phyloP scores from a whole-genome alignment of 192 early-diverging fungal genomes.

The Glomus cerebriforme region DNA sequence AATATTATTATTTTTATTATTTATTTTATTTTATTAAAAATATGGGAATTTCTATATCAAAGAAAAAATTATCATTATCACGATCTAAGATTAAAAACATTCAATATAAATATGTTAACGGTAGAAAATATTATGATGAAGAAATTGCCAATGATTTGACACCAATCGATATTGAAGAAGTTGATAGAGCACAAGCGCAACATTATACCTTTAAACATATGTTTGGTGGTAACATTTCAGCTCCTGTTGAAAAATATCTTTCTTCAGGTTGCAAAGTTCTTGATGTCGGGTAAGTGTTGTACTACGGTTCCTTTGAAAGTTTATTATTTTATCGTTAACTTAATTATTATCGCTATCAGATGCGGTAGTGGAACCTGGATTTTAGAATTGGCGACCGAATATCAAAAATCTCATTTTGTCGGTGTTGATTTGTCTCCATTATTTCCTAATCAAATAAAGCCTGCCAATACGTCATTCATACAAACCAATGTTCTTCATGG shows the following conservation, averaged over 20 bases:
- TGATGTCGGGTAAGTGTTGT: not conserved
- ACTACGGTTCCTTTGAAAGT: no score
- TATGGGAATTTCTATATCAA: no score
- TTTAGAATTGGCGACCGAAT: constrained; percentile 21
- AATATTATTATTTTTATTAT: no score
- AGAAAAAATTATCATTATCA: no score
- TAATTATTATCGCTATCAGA: not conserved
- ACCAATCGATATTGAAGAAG: not conserved
- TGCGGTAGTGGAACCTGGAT: constrained; percentile 16
- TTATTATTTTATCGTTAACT: not conserved
- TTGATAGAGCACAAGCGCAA: not conserved
- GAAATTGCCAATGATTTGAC: no score
- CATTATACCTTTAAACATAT: not conserved
- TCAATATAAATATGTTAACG: no score
- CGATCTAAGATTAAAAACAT: no score
- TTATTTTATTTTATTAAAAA: no score
- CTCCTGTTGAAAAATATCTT: not conserved
- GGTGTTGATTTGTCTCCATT: not conserved
- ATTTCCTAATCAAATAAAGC: not conserved
- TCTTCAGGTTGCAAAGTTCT: not conserved
- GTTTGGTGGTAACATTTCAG: not conserved
- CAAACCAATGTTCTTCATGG: constrained; percentile 40
- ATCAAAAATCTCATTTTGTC: constrained; percentile 6
- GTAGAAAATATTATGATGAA: no score
- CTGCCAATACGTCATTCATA: constrained; percentile 28